Evolutionary conservation across 768 basidiomycete genomes (phyloP).

Genomic region (Boletus rex-veris): DNA sequence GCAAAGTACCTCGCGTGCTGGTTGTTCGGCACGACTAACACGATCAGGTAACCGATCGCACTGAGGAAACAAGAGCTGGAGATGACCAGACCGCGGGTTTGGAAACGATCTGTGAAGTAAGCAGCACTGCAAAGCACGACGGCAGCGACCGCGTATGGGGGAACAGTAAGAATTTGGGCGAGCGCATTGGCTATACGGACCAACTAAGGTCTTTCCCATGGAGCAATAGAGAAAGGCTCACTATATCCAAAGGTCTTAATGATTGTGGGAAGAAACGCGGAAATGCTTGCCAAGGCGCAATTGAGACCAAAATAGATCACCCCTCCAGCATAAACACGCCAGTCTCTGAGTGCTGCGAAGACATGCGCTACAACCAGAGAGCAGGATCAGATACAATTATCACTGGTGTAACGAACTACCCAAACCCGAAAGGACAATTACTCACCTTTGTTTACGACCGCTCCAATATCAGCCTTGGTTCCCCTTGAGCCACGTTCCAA

Average conservation of each 20-base stretch:
- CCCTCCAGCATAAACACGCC: slow-evolving; percentile 66
- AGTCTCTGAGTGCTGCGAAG: slow-evolving; percentile 60
- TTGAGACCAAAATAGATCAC: slow-evolving; percentile 78
- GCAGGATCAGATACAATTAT: not conserved
- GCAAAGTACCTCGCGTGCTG: slow-evolving; percentile 71
- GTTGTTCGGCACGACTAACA: slow-evolving; percentile 52
- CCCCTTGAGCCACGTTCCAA: slow-evolving; percentile 65
- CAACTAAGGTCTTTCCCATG: not conserved
- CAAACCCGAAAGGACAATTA: not conserved
- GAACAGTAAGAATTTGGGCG: slow-evolving; percentile 74
- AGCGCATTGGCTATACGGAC: slow-evolving; percentile 49
- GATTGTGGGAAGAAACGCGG: slow-evolving; percentile 82
- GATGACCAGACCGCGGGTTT: slow-evolving; percentile 49
- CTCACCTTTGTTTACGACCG: slow-evolving; percentile 59
- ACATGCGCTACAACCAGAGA: slow-evolving; percentile 49
- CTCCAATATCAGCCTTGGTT: slow-evolving; percentile 62
- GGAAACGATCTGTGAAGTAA: slow-evolving; percentile 62
- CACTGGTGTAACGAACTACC: not conserved
- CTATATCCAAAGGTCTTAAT: slow-evolving; percentile 70
- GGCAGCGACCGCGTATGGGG: slow-evolving; percentile 73
- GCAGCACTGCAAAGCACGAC: slow-evolving; percentile 57
- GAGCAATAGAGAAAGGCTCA: slow-evolving; percentile 34
- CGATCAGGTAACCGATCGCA: slow-evolving; percentile 53
- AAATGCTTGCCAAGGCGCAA: slow-evolving; percentile 71
- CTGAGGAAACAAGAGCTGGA: slow-evolving; percentile 28